phyloP scores from a whole-genome alignment of 2,329 filamentous ascomycete species.

The Cladophialophora exuberans region DNA sequence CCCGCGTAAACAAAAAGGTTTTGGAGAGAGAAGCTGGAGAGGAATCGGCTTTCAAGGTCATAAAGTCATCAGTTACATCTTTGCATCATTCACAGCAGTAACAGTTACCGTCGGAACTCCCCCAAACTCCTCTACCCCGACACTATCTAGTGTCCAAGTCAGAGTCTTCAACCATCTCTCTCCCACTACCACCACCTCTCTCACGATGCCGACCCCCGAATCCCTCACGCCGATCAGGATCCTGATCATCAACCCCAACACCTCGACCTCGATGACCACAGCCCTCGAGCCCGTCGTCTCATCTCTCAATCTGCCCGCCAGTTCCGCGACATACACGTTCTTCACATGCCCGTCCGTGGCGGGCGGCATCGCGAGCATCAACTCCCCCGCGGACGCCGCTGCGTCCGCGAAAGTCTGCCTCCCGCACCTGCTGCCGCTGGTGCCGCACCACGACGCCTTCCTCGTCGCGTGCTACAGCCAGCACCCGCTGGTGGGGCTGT shows the following conservation, averaged over 20 bases:
- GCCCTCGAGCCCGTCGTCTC: slow-evolving; percentile 45
- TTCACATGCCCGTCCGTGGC: slow-evolving; percentile 62
- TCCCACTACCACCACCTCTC: background rate
- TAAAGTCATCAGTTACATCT: too few species aligned
- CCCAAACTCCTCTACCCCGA: too few species aligned
- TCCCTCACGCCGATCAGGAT: slow-evolving; percentile 30
- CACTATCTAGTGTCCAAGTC: too few species aligned
- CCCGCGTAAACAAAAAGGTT: too few species aligned
- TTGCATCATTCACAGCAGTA: too few species aligned
- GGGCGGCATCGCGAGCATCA: slow-evolving; percentile 73
- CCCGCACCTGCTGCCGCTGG: slow-evolving; percentile 52
- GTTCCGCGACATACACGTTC: slow-evolving; percentile 55
- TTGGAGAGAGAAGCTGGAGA: too few species aligned
- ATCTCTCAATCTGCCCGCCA: slow-evolving; percentile 40
- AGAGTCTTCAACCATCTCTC: background rate
- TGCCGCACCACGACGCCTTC: slow-evolving; percentile 66
- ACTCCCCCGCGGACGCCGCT: slow-evolving; percentile 70
- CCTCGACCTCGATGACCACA: slow-evolving; percentile 49
- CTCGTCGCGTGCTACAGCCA: slow-evolving; percentile 87
- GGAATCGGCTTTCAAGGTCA: too few species aligned
- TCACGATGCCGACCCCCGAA: background rate
- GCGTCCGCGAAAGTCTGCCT: slow-evolving; percentile 66
- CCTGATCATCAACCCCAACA: slow-evolving; percentile 52
- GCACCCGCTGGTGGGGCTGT: slow-evolving; percentile 71
- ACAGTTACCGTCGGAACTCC: too few species aligned